These are phyloP conservation scores for Aethionema arabicum DNA, from an alignment of 345 rosid genomes.

Conservation along the genomic window DNA sequence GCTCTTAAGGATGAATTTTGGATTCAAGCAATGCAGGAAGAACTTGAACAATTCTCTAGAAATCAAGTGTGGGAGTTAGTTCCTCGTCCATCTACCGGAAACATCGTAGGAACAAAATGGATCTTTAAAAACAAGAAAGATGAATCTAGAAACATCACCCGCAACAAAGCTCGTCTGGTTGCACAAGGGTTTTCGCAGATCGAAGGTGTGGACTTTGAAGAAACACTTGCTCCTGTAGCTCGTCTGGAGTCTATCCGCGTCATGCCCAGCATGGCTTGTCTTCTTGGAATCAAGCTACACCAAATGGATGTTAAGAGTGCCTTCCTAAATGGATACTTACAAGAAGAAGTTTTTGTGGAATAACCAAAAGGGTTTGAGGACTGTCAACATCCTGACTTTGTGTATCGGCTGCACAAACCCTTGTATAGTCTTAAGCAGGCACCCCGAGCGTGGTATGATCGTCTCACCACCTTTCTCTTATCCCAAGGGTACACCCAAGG, in stretches of 20 bases:
- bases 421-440: neutral
- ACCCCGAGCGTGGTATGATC: neutral
- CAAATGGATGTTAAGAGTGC: too few species aligned
- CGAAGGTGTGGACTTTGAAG: neutral
- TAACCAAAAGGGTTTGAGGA: neutral
- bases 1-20: neutral
- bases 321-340: too few species aligned
- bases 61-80: neutral
- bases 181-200: neutral
- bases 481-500: neutral
- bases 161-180: neutral
- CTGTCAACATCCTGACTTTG: neutral
- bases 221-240: neutral
- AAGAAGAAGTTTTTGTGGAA: too few species aligned
- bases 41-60: neutral
- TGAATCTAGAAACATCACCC: neutral
- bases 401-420: neutral
- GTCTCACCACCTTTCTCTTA: neutral
- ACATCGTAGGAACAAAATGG: neutral
- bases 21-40: neutral
- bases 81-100: neutral
- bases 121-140: neutral
- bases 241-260: neutral
- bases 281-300: too few species aligned
- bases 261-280: too few species aligned